These are phyloP conservation scores for Dryas alaskensis DNA, from an alignment of 306 rosid genomes.

Conservation along the genomic window DNA sequence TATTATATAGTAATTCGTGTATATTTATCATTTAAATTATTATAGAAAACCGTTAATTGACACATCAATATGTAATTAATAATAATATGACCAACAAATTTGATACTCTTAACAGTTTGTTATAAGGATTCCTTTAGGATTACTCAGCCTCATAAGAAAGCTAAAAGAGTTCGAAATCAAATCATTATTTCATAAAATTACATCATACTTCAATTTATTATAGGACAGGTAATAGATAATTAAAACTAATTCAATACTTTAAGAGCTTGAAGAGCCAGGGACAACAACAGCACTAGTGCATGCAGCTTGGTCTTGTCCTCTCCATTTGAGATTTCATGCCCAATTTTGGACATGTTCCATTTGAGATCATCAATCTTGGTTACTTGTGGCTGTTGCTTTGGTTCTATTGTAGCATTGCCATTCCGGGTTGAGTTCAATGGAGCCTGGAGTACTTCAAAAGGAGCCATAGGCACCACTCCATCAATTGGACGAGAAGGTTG, in stretches of 20 bases:
- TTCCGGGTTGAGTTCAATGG: neutral
- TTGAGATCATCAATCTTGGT: neutral
- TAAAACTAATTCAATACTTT: neutral
- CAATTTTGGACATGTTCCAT: neutral
- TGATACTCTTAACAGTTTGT: no score
- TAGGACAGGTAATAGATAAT: neutral
- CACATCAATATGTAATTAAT: no score
- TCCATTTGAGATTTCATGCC: neutral
- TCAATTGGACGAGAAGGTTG: neutral
- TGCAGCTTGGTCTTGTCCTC: neutral
- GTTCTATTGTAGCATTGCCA: neutral
- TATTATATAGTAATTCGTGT: no score
- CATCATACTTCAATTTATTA: neutral
- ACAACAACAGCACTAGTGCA: neutral
- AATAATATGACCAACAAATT: no score
- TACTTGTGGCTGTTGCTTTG: neutral
- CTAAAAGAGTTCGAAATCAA: neutral
- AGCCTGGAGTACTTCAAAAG: neutral
- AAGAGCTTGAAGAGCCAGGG: neutral
- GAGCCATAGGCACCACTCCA: neutral
- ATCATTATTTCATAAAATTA: neutral
- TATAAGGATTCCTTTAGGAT: no score
- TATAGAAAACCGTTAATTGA: no score
- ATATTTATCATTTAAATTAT: no score
- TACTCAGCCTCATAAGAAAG: no score